Conservation (phyloP, 805 yeast genomes). For the Kodamaea lidongshanica region DNA sequence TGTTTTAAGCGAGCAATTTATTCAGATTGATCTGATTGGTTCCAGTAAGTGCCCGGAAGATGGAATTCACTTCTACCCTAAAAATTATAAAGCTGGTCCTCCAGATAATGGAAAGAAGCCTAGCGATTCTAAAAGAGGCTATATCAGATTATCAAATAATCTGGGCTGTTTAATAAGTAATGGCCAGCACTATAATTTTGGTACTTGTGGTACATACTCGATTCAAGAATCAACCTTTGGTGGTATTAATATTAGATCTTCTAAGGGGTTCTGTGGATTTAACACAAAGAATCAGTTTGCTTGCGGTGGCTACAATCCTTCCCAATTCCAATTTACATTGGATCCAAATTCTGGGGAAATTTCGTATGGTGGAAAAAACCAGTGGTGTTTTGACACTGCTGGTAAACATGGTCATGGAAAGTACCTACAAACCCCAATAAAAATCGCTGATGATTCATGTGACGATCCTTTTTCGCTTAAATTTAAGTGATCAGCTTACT, state of each 20-base stretch:
- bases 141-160: slow-evolving; percentile 44
- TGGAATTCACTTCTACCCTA: slow-evolving; percentile 72
- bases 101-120: slow-evolving; percentile 6
- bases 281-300: slow-evolving; percentile 10
- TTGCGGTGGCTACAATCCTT: slow-evolving; percentile 12
- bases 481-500: slow-evolving; percentile 10
- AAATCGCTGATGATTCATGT: slow-evolving; percentile 16
- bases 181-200: slow-evolving; percentile 78
- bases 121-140: slow-evolving; percentile 19
- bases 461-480: slow-evolving; percentile 10
- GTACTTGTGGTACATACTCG: slow-evolving; percentile 78
- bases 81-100: slow-evolving; percentile 27
- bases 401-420: slow-evolving; percentile 19
- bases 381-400: slow-evolving; percentile 45
- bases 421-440: slow-evolving; percentile 18
- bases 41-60: slow-evolving; percentile 57
- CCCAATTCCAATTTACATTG: slow-evolving; percentile 52
- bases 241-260: slow-evolving; percentile 62
- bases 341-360: slow-evolving; percentile 41
- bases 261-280: slow-evolving; percentile 67
- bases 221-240: slow-evolving; percentile 57
- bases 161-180: slow-evolving; percentile 76
- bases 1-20: slow-evolving; percentile 10
- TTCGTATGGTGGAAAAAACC: slow-evolving; percentile 54
- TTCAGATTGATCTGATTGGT: slow-evolving; percentile 46